Evolutionary conservation across 192 early-diverging fungal species (phyloP), one percentile per base, ranked within the genome.

Genomic region (Coemansia reversa): DNA sequence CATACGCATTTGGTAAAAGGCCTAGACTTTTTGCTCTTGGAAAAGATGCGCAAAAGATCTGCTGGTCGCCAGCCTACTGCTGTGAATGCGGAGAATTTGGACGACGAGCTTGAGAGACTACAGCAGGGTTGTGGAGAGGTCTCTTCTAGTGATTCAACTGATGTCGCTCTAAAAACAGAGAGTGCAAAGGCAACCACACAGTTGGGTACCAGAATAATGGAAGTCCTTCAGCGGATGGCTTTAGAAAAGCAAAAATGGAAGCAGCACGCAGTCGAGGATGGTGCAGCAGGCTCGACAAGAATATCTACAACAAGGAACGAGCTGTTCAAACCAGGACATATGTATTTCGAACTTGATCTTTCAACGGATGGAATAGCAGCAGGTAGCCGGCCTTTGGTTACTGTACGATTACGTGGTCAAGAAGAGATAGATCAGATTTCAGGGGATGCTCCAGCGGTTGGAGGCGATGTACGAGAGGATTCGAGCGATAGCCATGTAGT

Each of bases 1-100:
- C 93, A 91, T 63, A 95, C 95, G 4, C 95, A 97, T 82, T 70
- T 97, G 52, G 95, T 97, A 20, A 97, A 94, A 57, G 95, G 95
- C 25, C 79, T 97, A 3, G 95, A 97, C 73, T 95, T 80, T 81
- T 84, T 91, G 11, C 82, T 97, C 5, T 80, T 97, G 18, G 73
- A 88, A 51, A 91, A 91, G 71, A 82, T 90, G 5, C 80, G 89
- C 20, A 45, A 45, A 16, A 45, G 39, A 45, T 45, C 39, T 45
- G 39, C 14, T 45, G 39, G 39, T 45, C 77, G 72, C 5, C 81
- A 83, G 24, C 53, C 78, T 7, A 74, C 63, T 3, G 76, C 82
- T 20, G 22, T 7, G 16, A 59, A 58, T 30, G 69, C 84, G 16
- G 81, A 74, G 23, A 59, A 69, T 14, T 67, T 85, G 16, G 81